Percentiles rank a stretch among this genome's conserved stretches.
phyloP scores from a whole-genome alignment of 2,329 filamentous ascomycete species.

The Fusarium veterinarium region DNA sequence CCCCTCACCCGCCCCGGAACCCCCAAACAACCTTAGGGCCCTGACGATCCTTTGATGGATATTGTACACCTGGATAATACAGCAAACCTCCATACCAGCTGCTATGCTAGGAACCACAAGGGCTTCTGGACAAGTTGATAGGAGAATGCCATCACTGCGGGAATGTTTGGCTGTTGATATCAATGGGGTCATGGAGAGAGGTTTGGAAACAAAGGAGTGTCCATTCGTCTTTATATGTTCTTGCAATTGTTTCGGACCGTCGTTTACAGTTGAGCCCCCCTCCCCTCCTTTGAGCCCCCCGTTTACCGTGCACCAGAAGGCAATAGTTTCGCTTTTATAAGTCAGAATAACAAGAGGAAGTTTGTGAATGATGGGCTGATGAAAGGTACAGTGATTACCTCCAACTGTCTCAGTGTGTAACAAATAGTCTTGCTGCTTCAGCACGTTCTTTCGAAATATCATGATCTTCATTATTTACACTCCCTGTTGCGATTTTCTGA shows the following conservation, averaged over 20 bases:
- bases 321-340: slow-evolving; percentile 12
- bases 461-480: slow-evolving; percentile 32
- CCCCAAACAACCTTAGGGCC: slow-evolving; percentile 35
- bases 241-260: slow-evolving; percentile 9
- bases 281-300: slow-evolving; percentile 20
- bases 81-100: slow-evolving; percentile 5
- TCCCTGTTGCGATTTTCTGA: slow-evolving; percentile 9
- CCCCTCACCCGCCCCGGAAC: slow-evolving; percentile 30
- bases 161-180: background rate
- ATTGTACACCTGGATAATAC: slow-evolving; percentile 24
- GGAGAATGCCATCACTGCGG: background rate
- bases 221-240: background rate
- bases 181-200: background rate
- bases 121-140: background rate
- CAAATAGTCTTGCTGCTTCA: slow-evolving; percentile 32
- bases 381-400: background rate
- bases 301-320: slow-evolving; percentile 13
- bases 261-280: slow-evolving; percentile 15
- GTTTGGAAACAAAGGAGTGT: slow-evolving; percentile 5
- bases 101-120: background rate
- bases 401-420: slow-evolving; percentile 11
- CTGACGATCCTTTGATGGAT: slow-evolving; percentile 39
- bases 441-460: slow-evolving; percentile 9
- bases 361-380: background rate
- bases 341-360: background rate